Evolutionary conservation across 805 yeast species (phyloP).

Genomic region (Dipodascus albidus): DNA sequence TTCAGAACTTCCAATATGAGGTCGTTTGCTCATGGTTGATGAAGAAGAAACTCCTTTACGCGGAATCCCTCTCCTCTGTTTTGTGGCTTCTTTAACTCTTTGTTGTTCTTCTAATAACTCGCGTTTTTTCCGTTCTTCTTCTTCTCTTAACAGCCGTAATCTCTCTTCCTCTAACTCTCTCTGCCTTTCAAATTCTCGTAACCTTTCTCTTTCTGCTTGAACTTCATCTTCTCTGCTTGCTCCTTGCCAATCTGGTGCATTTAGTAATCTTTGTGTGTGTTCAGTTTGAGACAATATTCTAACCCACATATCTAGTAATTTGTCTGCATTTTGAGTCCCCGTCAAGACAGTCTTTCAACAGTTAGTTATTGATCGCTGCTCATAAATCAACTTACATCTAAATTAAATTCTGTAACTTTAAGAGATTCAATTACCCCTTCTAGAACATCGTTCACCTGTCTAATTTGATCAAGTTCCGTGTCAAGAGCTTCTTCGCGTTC

Average conservation of each 20-base stretch:
- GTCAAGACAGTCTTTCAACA: slow-evolving; percentile 9
- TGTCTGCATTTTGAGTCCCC: slow-evolving; percentile 19
- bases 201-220: slow-evolving; percentile 13
- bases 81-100: background rate
- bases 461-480: slow-evolving; percentile 14
- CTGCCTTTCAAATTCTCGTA: slow-evolving; percentile 10
- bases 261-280: slow-evolving; percentile 20
- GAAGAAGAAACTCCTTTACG: background rate
- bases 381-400: slow-evolving; percentile 5
- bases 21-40: background rate
- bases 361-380: background rate
- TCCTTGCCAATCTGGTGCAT: slow-evolving; percentile 22
- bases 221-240: slow-evolving; percentile 18
- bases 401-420: slow-evolving; percentile 9
- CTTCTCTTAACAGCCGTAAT: background rate
- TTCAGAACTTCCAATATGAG: background rate
- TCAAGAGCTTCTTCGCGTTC: slow-evolving; percentile 8
- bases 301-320: slow-evolving; percentile 21
- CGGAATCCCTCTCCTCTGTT: background rate
- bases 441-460: slow-evolving; percentile 12
- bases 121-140: background rate
- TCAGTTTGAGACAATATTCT: slow-evolving; percentile 23
- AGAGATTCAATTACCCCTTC: slow-evolving; percentile 12
- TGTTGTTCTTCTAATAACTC: background rate
- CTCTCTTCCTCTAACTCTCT: slow-evolving; percentile 6